phyloP scores from a whole-genome alignment of 331 rosid species.

The Cucumis variabilis region DNA sequence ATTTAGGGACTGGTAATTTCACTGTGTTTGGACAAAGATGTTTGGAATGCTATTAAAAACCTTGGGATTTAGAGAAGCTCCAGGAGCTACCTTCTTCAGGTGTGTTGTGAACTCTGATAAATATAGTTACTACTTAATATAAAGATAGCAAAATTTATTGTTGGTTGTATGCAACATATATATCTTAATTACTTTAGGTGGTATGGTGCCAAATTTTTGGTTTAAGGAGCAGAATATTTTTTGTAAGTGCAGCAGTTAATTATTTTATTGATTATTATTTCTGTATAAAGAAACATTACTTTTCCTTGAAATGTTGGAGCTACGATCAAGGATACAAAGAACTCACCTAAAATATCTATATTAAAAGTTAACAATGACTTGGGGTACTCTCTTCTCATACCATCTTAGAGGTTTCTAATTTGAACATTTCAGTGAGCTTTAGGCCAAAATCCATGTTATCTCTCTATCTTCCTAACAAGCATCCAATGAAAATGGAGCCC shows the following conservation, averaged over 20 bases:
- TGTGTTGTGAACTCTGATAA: conserved; percentile 33
- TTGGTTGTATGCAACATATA: not conserved
- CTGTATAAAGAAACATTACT: not conserved
- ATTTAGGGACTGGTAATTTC: conserved; percentile 73
- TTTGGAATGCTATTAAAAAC: conserved; percentile 72
- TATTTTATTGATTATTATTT: not conserved
- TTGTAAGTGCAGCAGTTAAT: not conserved
- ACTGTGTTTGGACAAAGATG: conserved; percentile 64
- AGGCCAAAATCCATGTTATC: too few species aligned
- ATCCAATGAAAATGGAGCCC: too few species aligned
- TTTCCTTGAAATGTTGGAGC: not conserved
- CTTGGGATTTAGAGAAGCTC: conserved; percentile 52
- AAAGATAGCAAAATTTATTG: not conserved
- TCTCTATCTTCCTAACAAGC: too few species aligned
- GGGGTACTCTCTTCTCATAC: too few species aligned
- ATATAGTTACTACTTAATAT: not conserved
- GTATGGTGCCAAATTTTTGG: not conserved
- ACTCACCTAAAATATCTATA: not conserved
- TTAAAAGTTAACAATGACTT: not conserved
- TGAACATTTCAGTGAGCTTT: too few species aligned
- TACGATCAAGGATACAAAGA: not conserved
- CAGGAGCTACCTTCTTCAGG: conserved; percentile 54
- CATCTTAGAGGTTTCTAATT: too few species aligned
- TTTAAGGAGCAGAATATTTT: not conserved
- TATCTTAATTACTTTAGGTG: conserved; percentile 14